These are phyloP conservation scores for Mycena epipterygia DNA, from an alignment of 768 basidiomycete genomes.

Conservation along the genomic window DNA sequence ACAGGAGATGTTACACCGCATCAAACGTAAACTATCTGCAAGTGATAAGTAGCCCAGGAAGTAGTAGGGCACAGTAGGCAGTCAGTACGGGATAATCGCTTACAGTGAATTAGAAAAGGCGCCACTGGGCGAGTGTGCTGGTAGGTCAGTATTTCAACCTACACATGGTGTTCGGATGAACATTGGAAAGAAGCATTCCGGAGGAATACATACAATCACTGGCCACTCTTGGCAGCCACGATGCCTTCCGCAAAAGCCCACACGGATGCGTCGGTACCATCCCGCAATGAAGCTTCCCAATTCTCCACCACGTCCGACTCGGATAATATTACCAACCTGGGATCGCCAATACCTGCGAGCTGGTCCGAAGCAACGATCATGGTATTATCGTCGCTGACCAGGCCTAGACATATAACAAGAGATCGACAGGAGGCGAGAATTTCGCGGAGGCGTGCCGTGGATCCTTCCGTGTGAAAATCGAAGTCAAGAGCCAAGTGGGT, in stretches of 20 bases:
- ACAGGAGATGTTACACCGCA: not conserved
- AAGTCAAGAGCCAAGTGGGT: constrained; percentile 44
- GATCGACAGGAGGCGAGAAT: constrained; percentile 38
- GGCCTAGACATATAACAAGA: constrained; percentile 40
- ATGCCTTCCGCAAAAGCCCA: constrained; percentile 43
- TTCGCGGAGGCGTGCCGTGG: constrained; percentile 27
- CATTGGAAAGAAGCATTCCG: not conserved
- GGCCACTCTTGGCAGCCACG: constrained; percentile 36
- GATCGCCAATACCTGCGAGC: constrained; percentile 34
- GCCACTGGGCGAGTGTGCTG: too few species aligned
- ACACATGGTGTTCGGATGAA: not conserved
- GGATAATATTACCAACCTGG: constrained; percentile 39
- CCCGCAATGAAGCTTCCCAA: constrained; percentile 41
- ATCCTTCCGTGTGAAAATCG: constrained; percentile 29
- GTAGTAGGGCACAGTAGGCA: not conserved
- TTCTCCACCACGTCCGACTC: constrained; percentile 41
- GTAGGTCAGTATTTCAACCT: not conserved
- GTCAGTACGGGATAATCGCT: too few species aligned
- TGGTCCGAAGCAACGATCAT: constrained; percentile 36
- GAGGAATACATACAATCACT: constrained; percentile 11
- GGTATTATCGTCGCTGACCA: constrained; percentile 37
- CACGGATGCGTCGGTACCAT: constrained; percentile 34
- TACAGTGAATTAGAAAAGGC: not conserved
- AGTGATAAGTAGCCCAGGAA: not conserved
- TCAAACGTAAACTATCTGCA: not conserved